Conservation (phyloP, 2,329 filamentous ascomycete genomes). For the Leptoxyphium fumago region DNA sequence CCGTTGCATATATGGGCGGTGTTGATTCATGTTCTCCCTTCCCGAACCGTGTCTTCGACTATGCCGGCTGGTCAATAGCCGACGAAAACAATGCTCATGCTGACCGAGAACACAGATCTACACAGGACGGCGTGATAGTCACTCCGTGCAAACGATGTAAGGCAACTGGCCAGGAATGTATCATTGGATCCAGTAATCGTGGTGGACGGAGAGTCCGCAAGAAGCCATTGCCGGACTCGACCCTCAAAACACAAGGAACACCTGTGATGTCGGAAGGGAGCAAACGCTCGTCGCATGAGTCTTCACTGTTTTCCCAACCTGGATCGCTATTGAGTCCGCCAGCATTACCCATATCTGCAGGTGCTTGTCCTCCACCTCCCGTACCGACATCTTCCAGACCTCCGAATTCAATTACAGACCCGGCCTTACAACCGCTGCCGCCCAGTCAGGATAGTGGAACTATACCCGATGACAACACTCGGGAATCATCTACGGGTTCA, state of each 20-base stretch:
- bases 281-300: neutral
- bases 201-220: conserved; percentile 44
- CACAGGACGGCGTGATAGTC: conserved; percentile 32
- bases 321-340: neutral
- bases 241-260: neutral
- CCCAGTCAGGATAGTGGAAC: neutral
- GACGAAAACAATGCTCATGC: conserved; percentile 4
- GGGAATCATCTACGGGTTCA: conserved; percentile 16
- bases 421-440: conserved; percentile 16
- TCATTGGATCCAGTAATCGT: conserved; percentile 44
- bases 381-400: conserved; percentile 4
- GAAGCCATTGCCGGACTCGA: conserved; percentile 19
- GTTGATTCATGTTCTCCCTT: neutral
- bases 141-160: conserved; percentile 44
- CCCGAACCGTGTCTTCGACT: too few species aligned
- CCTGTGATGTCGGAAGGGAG: neutral
- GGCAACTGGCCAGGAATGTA: conserved; percentile 42
- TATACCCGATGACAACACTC: conserved; percentile 5
- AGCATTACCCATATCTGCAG: neutral
- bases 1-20: neutral
- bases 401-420: conserved; percentile 15
- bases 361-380: neutral
- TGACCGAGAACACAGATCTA: conserved; percentile 20
- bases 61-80: neutral
- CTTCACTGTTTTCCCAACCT: neutral